phyloP scores from a whole-genome alignment of 2,329 filamentous ascomycete genomes.

The Cytospora leucostoma region DNA sequence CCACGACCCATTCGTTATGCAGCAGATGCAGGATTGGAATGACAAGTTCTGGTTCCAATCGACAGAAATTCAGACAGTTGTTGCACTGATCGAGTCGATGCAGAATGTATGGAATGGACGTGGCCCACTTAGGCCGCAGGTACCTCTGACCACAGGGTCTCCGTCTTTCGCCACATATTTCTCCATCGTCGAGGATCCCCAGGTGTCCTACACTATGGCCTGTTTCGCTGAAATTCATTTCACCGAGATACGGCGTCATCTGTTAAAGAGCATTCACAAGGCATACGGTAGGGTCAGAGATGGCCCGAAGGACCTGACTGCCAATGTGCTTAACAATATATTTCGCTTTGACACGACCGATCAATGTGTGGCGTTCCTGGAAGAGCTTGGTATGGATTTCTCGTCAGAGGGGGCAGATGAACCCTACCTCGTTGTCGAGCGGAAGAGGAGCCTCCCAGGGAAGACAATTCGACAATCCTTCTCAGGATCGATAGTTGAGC shows the following conservation, averaged over 20 bases:
- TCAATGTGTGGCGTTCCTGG: slow-evolving; percentile 66
- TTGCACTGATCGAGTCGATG: slow-evolving; percentile 60
- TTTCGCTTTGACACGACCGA: slow-evolving; percentile 68
- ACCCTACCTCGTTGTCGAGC: slow-evolving; percentile 47
- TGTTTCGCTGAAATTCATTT: slow-evolving; percentile 71
- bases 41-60: slow-evolving; percentile 55
- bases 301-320: slow-evolving; percentile 61
- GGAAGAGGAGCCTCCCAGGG: slow-evolving; percentile 47
- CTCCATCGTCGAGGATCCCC: slow-evolving; percentile 56
- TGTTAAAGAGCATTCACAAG: slow-evolving; percentile 56
- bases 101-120: slow-evolving; percentile 60
- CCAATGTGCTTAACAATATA: slow-evolving; percentile 55
- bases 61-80: slow-evolving; percentile 61
- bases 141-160: slow-evolving; percentile 50
- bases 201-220: slow-evolving; percentile 68
- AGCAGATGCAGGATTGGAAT: slow-evolving; percentile 58
- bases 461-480: slow-evolving; percentile 57
- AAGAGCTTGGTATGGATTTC: slow-evolving; percentile 58
- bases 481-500: slow-evolving; percentile 59
- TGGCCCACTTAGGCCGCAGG: slow-evolving; percentile 56
- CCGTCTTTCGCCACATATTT: slow-evolving; percentile 59
- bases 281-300: slow-evolving; percentile 59
- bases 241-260: slow-evolving; percentile 58
- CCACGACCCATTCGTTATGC: slow-evolving; percentile 58
- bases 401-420: slow-evolving; percentile 40